Base-by-base conservation (phyloP, 148 eudicot genomes). In the Arbutus unedo region DNA sequence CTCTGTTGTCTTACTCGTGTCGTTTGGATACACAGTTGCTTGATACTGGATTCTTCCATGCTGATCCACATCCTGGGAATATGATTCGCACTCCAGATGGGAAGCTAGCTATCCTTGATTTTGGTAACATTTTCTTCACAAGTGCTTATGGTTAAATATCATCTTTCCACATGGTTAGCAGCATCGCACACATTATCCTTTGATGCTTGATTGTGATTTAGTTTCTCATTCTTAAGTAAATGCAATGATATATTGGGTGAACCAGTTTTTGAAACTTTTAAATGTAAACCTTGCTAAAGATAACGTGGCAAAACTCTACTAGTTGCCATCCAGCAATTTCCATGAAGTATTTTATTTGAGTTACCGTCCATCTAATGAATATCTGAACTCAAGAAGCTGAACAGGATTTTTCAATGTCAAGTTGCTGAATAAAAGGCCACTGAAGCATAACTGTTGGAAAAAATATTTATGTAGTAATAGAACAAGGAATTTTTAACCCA, bases 51-150 rank as follows among this genome's bases (percentile, higher is more conserved):
- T 92, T 96, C 89, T 96, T 96, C 87, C 99, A 96, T 92, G 99
- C 99, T 85, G 99, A 96, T 88, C 99, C 99, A 23, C 99, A 96
- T 88, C 99, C 99, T 57, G 99, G 99, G 74, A 96, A 96, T 87
- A 83, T 96, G 86, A 94, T 96, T 84, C 94, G 99, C 81, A 96
- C 99, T 64, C 97, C 97, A 83, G 98, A 96, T 82, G 99, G 99
- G 85, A 96, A 96, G 85, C 89, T 96, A 85, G 93, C 92, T 18
- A 92, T 96, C 82, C 96, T 96, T 80, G 99, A 96, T 88, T 96
- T 96, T 84, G 99, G 99, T 96, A 94, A 88, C 54, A 67, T 74
- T 38, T 67, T 16, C 78, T 79, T 59, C n/a, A 2, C 53, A 48
- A 59, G 38, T 66, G 73, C n/a, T 49, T 80, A 31, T 15, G 38